A percentile compares a stretch with the other conserved stretches of the same genome.
phyloP scores from a whole-genome alignment of 1,139 yeast genomes.

The Pichia terricola region DNA sequence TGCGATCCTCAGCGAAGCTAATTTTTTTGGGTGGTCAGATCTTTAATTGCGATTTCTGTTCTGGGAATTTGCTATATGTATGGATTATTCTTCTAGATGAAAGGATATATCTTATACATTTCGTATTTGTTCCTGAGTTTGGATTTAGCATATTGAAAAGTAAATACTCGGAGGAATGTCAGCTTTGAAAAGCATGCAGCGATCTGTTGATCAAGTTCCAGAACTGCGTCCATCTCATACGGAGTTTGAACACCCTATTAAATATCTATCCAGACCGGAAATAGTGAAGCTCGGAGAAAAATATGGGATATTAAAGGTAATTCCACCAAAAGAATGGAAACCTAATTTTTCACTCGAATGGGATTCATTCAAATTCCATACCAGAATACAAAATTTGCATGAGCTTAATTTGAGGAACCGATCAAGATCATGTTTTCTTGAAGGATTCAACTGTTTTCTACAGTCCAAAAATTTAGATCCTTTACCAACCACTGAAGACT shows the following conservation, averaged over 20 bases:
- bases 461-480: slow-evolving; percentile 29
- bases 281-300: slow-evolving; percentile 42
- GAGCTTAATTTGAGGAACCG: slow-evolving; percentile 57
- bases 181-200: neutral
- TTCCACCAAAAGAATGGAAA: slow-evolving; percentile 52
- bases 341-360: slow-evolving; percentile 47
- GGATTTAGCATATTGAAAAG: too few relatives aligned
- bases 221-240: slow-evolving; percentile 34
- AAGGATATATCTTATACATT: too few relatives aligned
- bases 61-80: too few relatives aligned
- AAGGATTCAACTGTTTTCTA: slow-evolving; percentile 49
- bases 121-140: too few relatives aligned
- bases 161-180: too few relatives aligned
- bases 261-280: slow-evolving; percentile 44
- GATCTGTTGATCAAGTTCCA: slow-evolving; percentile 1
- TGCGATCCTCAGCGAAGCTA: too few relatives aligned
- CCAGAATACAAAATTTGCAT: slow-evolving; percentile 53
- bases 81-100: too few relatives aligned
- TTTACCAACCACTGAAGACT: slow-evolving; percentile 8
- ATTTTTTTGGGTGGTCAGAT: too few relatives aligned
- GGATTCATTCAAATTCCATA: slow-evolving; percentile 46
- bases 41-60: too few relatives aligned
- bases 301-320: slow-evolving; percentile 57
- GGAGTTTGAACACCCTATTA: slow-evolving; percentile 56
- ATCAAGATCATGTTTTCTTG: slow-evolving; percentile 50